Conservation (phyloP, 1,139 yeast genomes). For the Geotrichum phurueaensis region DNA sequence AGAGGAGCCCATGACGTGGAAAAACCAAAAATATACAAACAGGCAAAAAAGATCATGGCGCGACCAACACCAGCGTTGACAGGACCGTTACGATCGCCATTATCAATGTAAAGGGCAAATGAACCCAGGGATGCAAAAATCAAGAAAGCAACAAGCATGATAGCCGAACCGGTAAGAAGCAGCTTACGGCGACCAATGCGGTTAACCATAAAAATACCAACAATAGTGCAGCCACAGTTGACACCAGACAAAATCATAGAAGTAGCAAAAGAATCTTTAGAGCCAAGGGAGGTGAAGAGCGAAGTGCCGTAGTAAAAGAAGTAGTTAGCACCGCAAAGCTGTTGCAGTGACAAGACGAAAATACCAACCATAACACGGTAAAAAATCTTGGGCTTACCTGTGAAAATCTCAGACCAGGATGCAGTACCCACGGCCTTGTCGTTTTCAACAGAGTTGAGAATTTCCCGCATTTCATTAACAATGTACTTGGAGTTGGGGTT, state of each 20-base stretch:
- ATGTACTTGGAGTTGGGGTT: conserved; percentile 55
- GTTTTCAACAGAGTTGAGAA: conserved; percentile 57
- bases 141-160: conserved; percentile 60
- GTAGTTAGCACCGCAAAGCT: conserved; percentile 74
- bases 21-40: conserved; percentile 74
- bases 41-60: conserved; percentile 72
- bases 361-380: conserved; percentile 62
- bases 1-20: conserved; percentile 88
- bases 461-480: conserved; percentile 51
- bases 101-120: conserved; percentile 10
- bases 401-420: conserved; percentile 59
- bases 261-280: conserved; percentile 57
- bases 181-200: conserved; percentile 65
- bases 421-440: conserved; percentile 62
- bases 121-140: conserved; percentile 68
- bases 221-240: conserved; percentile 68
- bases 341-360: conserved; percentile 63
- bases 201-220: conserved; percentile 62
- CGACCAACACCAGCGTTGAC: conserved; percentile 48
- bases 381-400: conserved; percentile 62
- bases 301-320: conserved; percentile 80
- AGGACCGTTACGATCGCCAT: background rate
- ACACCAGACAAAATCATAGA: conserved; percentile 73
- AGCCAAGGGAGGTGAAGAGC: conserved; percentile 69
- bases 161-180: conserved; percentile 56